Conservation (phyloP, 345 rosid genomes). For the Eucalyptus marginata region DNA sequence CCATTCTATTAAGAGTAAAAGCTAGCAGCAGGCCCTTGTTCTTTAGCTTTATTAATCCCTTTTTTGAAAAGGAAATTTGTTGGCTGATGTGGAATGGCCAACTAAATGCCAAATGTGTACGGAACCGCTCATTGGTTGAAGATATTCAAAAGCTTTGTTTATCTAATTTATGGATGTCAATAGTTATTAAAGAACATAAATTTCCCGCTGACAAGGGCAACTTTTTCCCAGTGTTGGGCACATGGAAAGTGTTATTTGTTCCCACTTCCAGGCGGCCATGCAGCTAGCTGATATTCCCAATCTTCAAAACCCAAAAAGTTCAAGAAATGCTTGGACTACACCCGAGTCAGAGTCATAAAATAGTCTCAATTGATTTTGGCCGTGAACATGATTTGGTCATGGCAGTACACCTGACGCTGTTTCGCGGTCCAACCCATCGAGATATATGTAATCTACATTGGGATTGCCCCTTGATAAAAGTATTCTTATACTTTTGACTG, state of each 20-base stretch:
- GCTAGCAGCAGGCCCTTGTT: not conserved
- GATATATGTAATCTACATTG: not conserved
- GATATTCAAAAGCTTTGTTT: not conserved
- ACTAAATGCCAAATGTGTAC: not conserved
- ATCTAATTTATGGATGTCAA: not conserved
- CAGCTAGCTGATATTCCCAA: not conserved
- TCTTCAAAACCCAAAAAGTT: not conserved
- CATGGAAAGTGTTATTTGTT: not conserved
- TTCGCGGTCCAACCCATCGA: not conserved
- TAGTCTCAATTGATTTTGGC: not conserved
- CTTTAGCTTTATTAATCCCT: not conserved
- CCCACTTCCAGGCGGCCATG: not conserved
- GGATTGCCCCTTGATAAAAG: not conserved
- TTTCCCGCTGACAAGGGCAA: not conserved
- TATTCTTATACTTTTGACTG: not conserved
- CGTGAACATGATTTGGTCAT: not conserved
- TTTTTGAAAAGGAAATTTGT: not conserved
- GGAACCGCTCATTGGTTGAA: not conserved
- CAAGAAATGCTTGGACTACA: not conserved
- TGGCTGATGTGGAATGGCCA: not conserved
- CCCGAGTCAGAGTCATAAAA: not conserved
- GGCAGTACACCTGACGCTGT: not conserved
- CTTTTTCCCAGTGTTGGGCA: not conserved
- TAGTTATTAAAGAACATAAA: not conserved
- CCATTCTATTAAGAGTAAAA: not conserved